Evolutionary conservation across 2,329 filamentous ascomycete genomes (phyloP).

Genomic region (Tetracladium maxilliforme): DNA sequence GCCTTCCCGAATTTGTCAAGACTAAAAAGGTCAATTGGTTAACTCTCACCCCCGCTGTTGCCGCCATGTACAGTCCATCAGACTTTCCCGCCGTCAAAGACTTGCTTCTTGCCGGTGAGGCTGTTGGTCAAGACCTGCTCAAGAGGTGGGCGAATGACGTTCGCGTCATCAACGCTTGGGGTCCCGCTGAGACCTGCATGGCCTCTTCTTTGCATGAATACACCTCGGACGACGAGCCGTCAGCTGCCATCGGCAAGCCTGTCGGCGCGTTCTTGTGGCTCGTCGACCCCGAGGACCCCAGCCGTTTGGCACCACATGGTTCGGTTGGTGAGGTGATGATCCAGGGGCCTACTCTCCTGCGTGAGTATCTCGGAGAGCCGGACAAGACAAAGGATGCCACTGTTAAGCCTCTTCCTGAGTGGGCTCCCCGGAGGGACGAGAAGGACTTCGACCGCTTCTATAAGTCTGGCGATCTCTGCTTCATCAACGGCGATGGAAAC

Average conservation of each 20-base stretch:
- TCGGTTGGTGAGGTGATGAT: conserved; percentile 5
- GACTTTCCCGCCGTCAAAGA: conserved; percentile 61
- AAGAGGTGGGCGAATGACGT: conserved; percentile 41
- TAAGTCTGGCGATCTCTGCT: conserved; percentile 48
- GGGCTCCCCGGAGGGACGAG: not conserved
- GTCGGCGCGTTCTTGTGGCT: too few species aligned
- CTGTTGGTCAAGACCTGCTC: conserved; percentile 58
- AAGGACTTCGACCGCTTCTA: conserved; percentile 25
- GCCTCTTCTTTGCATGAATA: too few species aligned
- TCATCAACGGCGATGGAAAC: conserved; percentile 38
- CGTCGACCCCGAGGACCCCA: not conserved
- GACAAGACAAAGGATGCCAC: conserved; percentile 4
- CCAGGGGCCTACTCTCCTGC: conserved; percentile 4
- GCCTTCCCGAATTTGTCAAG: conserved; percentile 16
- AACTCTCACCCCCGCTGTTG: conserved; percentile 66
- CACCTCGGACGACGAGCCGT: too few species aligned
- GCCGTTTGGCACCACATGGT: conserved; percentile 2
- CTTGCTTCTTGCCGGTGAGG: conserved; percentile 69
- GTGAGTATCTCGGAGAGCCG: conserved; percentile 4
- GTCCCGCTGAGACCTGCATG: conserved; percentile 8
- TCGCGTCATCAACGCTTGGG: conserved; percentile 5
- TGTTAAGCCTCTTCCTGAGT: conserved; percentile 4
- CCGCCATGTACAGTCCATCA: conserved; percentile 52
- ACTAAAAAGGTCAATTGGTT: conserved; percentile 9
- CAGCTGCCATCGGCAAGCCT: too few species aligned